Conservation (phyloP, 1,284 basidiomycete genomes). For the Malassezia japonica region DNA sequence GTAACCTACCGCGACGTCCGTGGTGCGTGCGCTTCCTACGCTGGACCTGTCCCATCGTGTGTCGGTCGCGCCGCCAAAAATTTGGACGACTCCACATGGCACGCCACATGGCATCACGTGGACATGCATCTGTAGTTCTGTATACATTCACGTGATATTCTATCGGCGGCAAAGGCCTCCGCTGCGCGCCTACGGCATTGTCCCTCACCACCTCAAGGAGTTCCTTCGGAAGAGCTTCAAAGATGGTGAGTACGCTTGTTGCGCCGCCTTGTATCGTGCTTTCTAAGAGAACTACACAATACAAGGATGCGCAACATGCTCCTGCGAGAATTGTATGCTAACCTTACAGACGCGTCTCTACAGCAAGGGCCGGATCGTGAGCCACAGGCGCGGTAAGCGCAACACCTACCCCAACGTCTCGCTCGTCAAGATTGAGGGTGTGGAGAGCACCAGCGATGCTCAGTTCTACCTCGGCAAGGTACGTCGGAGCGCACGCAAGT, state of each 20-base stretch:
- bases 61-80: not conserved
- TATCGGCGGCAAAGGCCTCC: not conserved
- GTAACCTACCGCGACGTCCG: conserved; percentile 31
- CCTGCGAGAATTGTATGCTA: not conserved
- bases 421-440: conserved; percentile 91
- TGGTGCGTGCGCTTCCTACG: conserved; percentile 46
- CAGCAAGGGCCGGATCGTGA: conserved; percentile 90
- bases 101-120: conserved; percentile 10
- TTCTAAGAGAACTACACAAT: too few species aligned
- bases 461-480: conserved; percentile 99
- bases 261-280: not conserved
- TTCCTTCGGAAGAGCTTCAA: conserved; percentile 9
- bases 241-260: conserved; percentile 10
- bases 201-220: conserved; percentile 15
- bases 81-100: not conserved
- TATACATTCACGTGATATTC: conserved; percentile 10
- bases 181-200: not conserved
- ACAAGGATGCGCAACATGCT: not conserved
- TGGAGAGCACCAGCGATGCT: conserved; percentile 82
- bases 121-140: conserved; percentile 3
- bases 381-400: conserved; percentile 96
- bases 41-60: conserved; percentile 36
- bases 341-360: conserved; percentile 60
- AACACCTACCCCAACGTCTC: conserved; percentile 91
- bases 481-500: conserved; percentile 34